Percentiles rank a stretch among this genome's conserved stretches.
These are phyloP conservation scores for Globisporangium cylindrosporum DNA, from an alignment of 352 stramenopile species.

Conservation along the genomic window DNA sequence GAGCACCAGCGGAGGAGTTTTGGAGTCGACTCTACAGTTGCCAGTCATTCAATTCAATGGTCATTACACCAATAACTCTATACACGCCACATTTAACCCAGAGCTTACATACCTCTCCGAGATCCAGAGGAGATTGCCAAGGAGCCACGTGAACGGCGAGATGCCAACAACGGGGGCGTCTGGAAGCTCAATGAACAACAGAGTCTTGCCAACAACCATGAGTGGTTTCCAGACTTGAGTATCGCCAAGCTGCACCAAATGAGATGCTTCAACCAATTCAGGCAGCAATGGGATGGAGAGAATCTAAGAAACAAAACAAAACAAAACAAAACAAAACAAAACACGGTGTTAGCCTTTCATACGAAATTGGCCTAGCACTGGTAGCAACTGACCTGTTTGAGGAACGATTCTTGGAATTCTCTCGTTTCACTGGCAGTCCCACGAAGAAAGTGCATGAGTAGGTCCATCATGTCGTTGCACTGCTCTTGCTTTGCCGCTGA, in stretches of 20 bases:
- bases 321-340: no score
- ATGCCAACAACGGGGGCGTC: constrained; percentile 43
- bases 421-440: background rate
- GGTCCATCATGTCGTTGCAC: constrained; percentile 5
- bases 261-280: constrained; percentile 24
- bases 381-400: constrained; percentile 1
- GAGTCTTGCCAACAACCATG: constrained; percentile 23
- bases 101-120: constrained; percentile 27
- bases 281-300: constrained; percentile 46
- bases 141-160: constrained; percentile 50
- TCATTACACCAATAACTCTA: background rate
- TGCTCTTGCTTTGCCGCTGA: background rate
- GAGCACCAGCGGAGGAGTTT: constrained; percentile 26
- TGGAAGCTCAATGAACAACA: constrained; percentile 32
- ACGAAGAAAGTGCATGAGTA: constrained; percentile 9
- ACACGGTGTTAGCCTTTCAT: no score
- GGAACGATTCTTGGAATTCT: background rate
- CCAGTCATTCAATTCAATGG: no score
- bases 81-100: background rate
- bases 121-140: constrained; percentile 65
- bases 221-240: constrained; percentile 30
- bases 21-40: constrained; percentile 26
- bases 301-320: constrained; percentile 23
- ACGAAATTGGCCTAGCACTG: no score
- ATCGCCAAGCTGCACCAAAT: constrained; percentile 25